Evolutionary conservation across 805 yeast genomes (phyloP), one percentile per base, ranked within the genome.

Genomic region (Candida maesae): DNA sequence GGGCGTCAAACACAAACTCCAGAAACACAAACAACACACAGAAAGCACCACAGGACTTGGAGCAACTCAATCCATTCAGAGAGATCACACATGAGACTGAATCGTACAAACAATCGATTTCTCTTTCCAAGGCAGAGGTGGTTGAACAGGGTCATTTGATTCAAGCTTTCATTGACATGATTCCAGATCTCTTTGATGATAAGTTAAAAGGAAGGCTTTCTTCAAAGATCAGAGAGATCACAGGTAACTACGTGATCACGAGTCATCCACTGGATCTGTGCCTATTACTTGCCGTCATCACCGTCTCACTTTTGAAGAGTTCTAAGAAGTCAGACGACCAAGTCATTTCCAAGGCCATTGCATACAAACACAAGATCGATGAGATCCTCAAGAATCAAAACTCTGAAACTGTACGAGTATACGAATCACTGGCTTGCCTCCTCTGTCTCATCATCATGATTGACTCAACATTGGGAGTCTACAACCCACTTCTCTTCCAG

Each of bases 391-490:
- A 28, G 2, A 10, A 16, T 12, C 47, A 43, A 24, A 33, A 19
- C 10, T 12, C 33, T 4, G 43, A 38, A 2, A 15, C 40, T 4
- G 11, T 45, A 13, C 36, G 28, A 13, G n/a, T 6, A 1, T 45
- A 45, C 19, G 39, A 37, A 9, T 26, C 41, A 11, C n/a, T 45
- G 12, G 32, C 38, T 14, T 19, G 38, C 16, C 26, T 45, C 3
- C 14, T 50, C 11, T 44, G 35, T 10, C 39, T 51, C 2, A 23
- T 45, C 24, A 45, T 51, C 3, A 47, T 50, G 36, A 47, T 53
- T 3, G 50, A 53, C 36, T 31, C 52, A 16, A 47, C 46, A 8
- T 19, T 55, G 5, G 55, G 50, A 1, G 35, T 50, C 2, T 46
- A 44, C 29, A 45, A 51, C 29, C 35, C 38, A 12, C 8, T 13